These are phyloP conservation scores for Coemansia sp. DNA, from an alignment of 192 early-diverging fungal species.

Conservation along the genomic window DNA sequence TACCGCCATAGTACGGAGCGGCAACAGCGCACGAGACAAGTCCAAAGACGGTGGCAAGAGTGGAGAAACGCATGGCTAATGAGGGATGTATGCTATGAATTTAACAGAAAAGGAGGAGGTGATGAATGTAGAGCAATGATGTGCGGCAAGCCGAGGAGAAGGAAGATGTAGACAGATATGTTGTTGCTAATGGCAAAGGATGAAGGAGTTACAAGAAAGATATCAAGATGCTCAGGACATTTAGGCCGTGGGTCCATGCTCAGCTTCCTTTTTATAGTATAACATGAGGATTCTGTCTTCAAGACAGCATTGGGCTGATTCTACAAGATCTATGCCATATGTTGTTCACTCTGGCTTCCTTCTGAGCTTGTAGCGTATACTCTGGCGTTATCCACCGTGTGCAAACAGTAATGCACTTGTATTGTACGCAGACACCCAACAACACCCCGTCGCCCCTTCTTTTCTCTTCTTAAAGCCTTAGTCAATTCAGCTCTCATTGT, in stretches of 20 bases:
- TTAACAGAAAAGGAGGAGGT: background rate
- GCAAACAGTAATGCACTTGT: background rate
- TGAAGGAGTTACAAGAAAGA: background rate
- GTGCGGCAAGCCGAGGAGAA: background rate
- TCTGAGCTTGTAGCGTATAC: background rate
- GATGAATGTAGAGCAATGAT: background rate
- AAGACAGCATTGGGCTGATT: no score
- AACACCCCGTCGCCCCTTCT: background rate
- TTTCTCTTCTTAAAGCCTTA: background rate
- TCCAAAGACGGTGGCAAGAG: conserved; percentile 24
- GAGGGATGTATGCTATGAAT: background rate
- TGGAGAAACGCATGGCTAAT: conserved; percentile 42
- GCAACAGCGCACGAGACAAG: conserved; percentile 35
- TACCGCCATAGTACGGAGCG: conserved; percentile 38
- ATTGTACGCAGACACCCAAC: background rate
- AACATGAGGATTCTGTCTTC: background rate
- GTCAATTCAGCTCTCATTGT: background rate
- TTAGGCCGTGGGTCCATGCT: background rate
- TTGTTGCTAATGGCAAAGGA: background rate
- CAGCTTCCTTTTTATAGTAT: background rate
- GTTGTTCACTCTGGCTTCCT: no score
- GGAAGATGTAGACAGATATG: background rate
- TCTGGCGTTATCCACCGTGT: background rate
- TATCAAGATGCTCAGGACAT: background rate
- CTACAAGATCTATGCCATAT: no score